Conservation (phyloP, 805 yeast species). For the Citeromyces matritensis region DNA sequence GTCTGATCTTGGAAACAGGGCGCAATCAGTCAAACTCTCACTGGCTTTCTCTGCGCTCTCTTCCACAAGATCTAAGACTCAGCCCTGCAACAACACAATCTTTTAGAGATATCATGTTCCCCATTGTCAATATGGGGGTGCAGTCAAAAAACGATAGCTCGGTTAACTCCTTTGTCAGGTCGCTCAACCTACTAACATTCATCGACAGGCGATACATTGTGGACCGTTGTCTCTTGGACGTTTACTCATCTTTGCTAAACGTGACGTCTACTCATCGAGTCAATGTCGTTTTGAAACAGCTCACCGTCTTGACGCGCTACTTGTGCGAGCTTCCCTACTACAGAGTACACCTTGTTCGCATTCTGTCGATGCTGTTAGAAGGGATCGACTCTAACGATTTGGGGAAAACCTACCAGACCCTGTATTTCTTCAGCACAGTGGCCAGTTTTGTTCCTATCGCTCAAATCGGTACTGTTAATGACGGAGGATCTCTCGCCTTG, state of each 20-base stretch:
- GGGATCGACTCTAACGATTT: constrained; percentile 87
- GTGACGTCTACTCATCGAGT: constrained; percentile 72
- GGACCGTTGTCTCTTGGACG: constrained; percentile 44
- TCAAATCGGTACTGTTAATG: constrained; percentile 20
- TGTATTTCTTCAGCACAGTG: constrained; percentile 54
- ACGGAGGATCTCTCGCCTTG: constrained; percentile 19
- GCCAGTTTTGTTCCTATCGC: constrained; percentile 60
- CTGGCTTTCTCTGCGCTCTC: constrained; percentile 7
- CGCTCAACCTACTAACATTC: constrained; percentile 50
- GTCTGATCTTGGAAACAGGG: no score
- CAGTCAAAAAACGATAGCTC: constrained; percentile 54
- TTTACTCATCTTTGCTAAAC: constrained; percentile 58
- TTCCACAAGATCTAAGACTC: constrained; percentile 18
- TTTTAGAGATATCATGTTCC: constrained; percentile 24
- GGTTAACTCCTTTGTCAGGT: constrained; percentile 39
- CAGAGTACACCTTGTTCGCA: constrained; percentile 66
- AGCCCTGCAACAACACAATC: constrained; percentile 26
- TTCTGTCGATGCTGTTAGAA: constrained; percentile 53
- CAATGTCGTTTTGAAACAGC: constrained; percentile 50
- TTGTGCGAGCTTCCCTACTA: constrained; percentile 49
- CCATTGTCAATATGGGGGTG: constrained; percentile 51
- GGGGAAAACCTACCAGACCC: constrained; percentile 49
- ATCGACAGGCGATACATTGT: constrained; percentile 39
- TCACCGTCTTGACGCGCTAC: constrained; percentile 50
- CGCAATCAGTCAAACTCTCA: constrained; percentile 10